Evolutionary conservation across 805 yeast species (phyloP).

Genomic region (Teunomyces lycoperdinae): DNA sequence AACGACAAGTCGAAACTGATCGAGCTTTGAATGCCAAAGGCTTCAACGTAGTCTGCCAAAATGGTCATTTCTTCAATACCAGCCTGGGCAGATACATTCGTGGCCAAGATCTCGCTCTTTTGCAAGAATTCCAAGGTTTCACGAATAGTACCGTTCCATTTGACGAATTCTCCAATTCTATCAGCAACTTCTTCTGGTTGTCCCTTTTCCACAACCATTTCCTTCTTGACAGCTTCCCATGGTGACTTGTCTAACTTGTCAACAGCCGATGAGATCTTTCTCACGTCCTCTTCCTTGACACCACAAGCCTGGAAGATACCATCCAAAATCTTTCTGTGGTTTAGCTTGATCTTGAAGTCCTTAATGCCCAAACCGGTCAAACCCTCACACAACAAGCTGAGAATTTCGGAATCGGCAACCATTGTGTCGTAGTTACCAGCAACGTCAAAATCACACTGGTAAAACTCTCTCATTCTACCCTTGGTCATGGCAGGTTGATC

Average conservation of each 20-base stretch:
- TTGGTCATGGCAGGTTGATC: conserved; percentile 99
- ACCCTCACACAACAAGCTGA: conserved; percentile 82
- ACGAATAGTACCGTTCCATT: conserved; percentile 71
- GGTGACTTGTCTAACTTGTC: conserved; percentile 95
- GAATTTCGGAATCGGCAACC: conserved; percentile 94
- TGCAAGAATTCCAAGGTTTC: conserved; percentile 58
- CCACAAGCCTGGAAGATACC: conserved; percentile 96
- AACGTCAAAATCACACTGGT: conserved; percentile 97
- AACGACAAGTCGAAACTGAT: conserved; percentile 88
- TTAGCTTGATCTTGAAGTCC: conserved; percentile 88
- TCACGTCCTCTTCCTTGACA: conserved; percentile 88
- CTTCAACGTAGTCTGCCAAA: conserved; percentile 74
- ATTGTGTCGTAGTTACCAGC: conserved; percentile 91
- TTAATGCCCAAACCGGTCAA: conserved; percentile 76
- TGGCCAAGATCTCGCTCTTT: conserved; percentile 53
- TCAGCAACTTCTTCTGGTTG: conserved; percentile 93
- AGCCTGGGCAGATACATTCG: conserved; percentile 69
- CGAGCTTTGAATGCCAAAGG: conserved; percentile 66
- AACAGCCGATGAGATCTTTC: conserved; percentile 91
- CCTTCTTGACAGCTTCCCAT: conserved; percentile 91
- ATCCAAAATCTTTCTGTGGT: conserved; percentile 93
- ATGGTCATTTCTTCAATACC: conserved; percentile 81
- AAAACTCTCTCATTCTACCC: conserved; percentile 99
- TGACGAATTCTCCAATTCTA: conserved; percentile 86
- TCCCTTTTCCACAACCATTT: conserved; percentile 87